Conservation (phyloP, 139 green algal genomes). For the Auxenochlorella protothecoides region DNA sequence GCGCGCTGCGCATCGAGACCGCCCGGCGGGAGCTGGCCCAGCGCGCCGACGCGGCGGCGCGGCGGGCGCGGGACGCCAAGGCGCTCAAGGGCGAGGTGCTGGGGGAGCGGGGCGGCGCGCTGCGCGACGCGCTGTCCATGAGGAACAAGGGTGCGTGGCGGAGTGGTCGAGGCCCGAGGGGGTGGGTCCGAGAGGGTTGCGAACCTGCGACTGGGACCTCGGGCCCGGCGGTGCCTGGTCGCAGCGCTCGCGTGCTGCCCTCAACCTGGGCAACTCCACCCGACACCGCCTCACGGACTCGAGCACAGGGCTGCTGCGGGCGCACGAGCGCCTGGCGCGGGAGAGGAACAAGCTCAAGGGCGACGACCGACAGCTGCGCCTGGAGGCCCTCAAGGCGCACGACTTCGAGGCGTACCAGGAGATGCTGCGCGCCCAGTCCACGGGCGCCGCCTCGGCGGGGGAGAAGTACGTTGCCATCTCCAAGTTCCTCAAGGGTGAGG, state of each 20-base stretch:
- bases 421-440: slow-evolving; percentile 48
- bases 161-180: too few species aligned
- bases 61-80: slow-evolving; percentile 29
- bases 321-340: slow-evolving; percentile 45
- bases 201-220: background rate
- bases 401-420: slow-evolving; percentile 94
- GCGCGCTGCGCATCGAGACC: slow-evolving; percentile 31
- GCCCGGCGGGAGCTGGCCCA: slow-evolving; percentile 29
- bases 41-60: slow-evolving; percentile 24
- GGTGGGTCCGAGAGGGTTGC: too few species aligned
- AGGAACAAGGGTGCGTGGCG: slow-evolving; percentile 18
- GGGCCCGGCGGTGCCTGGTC: too few species aligned
- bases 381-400: slow-evolving; percentile 77
- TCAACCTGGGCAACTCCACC: too few species aligned
- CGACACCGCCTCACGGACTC: too few species aligned
- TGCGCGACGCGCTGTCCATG: slow-evolving; percentile 18
- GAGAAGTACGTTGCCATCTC: slow-evolving; percentile 58
- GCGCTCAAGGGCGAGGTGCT: slow-evolving; percentile 8
- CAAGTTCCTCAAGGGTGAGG: slow-evolving; percentile 45
- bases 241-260: too few species aligned
- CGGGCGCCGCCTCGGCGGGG: slow-evolving; percentile 2
- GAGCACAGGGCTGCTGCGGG: slow-evolving; percentile 18
- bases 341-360: slow-evolving; percentile 33
- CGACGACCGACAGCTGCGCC: slow-evolving; percentile 31
- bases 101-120: slow-evolving; percentile 7